A percentile compares a stretch with the other conserved stretches of the same genome.
Evolutionary conservation across 495 filamentous ascomycete species (phyloP).

Genomic region (Friedmanniomyces simplex): DNA sequence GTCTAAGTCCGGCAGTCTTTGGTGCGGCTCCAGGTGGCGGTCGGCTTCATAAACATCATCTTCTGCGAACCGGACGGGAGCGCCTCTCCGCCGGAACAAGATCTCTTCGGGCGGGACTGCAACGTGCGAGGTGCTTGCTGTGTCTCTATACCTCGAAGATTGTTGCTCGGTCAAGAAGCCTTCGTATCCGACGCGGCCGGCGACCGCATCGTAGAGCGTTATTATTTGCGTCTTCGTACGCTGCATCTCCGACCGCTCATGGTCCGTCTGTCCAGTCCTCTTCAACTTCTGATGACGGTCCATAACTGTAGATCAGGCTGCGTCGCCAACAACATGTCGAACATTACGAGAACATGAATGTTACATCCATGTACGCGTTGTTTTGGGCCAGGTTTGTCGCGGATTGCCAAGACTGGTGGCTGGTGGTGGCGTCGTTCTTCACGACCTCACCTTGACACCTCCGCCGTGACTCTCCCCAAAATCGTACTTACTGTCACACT

Average conservation of each 20-base stretch:
- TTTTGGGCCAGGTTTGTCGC: too few relatives aligned
- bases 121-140: slow-evolving; percentile 40
- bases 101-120: slow-evolving; percentile 62
- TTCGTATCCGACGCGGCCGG: slow-evolving; percentile 43
- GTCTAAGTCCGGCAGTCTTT: slow-evolving; percentile 56
- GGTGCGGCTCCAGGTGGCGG: slow-evolving; percentile 40
- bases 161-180: slow-evolving; percentile 22
- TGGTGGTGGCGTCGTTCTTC: not conserved
- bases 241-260: not conserved
- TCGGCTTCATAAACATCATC: slow-evolving; percentile 61
- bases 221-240: not conserved
- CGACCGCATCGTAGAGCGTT: slow-evolving; percentile 71
- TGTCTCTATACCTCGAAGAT: slow-evolving; percentile 41
- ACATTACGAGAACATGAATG: not conserved
- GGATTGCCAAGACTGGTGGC: not conserved
- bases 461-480: not conserved
- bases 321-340: not conserved
- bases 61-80: slow-evolving; percentile 55
- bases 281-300: too few relatives aligned
- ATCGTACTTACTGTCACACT: not conserved
- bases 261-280: too few relatives aligned
- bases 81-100: slow-evolving; percentile 53
- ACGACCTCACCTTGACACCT: not conserved
- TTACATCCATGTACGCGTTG: too few relatives aligned
- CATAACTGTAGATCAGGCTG: too few relatives aligned